Evolutionary conservation across 768 basidiomycete species (phyloP), one percentile per base, ranked within the genome.

Genomic region (Pleurotus giganteus): DNA sequence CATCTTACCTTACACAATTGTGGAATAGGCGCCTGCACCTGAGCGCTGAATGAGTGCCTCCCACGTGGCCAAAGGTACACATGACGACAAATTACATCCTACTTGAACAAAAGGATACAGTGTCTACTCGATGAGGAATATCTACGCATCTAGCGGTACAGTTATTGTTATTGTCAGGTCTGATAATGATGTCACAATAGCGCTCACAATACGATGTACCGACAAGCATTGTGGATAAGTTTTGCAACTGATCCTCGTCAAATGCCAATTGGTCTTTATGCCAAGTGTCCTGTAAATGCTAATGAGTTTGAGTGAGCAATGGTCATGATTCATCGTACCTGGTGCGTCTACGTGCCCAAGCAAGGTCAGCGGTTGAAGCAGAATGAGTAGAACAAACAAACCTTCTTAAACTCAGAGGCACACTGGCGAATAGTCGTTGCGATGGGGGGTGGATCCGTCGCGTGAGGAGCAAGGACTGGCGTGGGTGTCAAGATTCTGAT

Each of bases 241-340:
- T 88, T 66, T 91, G 88, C 46, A 94, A 69, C 63, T 94, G 93
- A 64, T 95, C 93, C 69, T 96, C 93, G 63, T 91, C 84, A 67
- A 96, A 95, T 50, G 80, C 77, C 47, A 82, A 77, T 64, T 94
- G 90, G 69, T 96, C 93, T 63, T 88, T 90, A 64, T 91, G 89
- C 91, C 91, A 94, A 31, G 90, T 92, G 66, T 95, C 93, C 86
- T 93, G 66, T 58, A 61, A 63, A 58, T 13, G 15, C 44, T 52
- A 28, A 32, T 53, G 46, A 56, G 56, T 59, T 47, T 46, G 34
- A 47, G 58, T 42, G 36, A 55, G 52, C 50, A 58, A 58, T 52
- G 47, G 26, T 39, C 41, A 29, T 15, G 26, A 50, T 60, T 56
- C 44, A 42, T 17, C 61, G 54, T 76, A 83, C 83, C 74, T 85